These are phyloP conservation scores for Coniosporium apollinis DNA, from an alignment of 495 filamentous ascomycete genomes.

Conservation along the genomic window DNA sequence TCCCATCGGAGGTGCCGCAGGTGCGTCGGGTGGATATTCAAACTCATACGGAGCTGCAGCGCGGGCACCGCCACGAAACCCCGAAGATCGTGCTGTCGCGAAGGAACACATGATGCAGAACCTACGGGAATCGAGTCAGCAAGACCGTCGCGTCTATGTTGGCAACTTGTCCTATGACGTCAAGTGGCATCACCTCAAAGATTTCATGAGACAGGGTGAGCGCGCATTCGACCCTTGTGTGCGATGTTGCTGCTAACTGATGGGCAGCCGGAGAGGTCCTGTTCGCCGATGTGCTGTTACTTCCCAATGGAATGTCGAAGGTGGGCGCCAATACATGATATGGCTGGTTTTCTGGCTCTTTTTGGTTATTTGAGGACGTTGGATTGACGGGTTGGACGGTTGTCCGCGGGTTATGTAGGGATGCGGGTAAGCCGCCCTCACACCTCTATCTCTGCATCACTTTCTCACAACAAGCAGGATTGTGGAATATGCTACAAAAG, in stretches of 20 bases:
- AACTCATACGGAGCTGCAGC: constrained; percentile 40
- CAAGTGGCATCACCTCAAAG: constrained; percentile 99
- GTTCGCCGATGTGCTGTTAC: constrained; percentile 97
- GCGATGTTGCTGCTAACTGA: constrained; percentile 1
- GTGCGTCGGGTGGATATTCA: constrained; percentile 50
- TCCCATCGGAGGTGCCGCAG: constrained; percentile 64
- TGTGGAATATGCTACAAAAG: constrained; percentile 99
- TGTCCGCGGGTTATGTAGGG: constrained; percentile 89
- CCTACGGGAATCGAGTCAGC: constrained; percentile 84
- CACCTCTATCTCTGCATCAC: too few relatives aligned
- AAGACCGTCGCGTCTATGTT: constrained; percentile 98
- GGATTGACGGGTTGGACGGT: constrained; percentile 97
- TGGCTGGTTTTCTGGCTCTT: constrained; percentile 64
- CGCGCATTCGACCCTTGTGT: constrained; percentile 9
- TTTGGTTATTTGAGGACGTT: constrained; percentile 63
- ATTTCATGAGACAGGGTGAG: constrained; percentile 99
- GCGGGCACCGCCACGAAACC: constrained; percentile 50
- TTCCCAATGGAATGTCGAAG: constrained; percentile 99
- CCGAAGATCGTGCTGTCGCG: constrained; percentile 68
- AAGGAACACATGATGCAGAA: constrained; percentile 94
- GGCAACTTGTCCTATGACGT: constrained; percentile 98
- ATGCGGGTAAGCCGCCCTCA: constrained; percentile 83
- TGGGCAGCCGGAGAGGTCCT: constrained; percentile 88
- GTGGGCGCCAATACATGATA: constrained; percentile 88
- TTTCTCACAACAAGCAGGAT: constrained; percentile 47